Evolutionary conservation across 2,329 filamentous ascomycete genomes (phyloP), one percentile per base, ranked within the genome.

Genomic region (Xylariaceae sp.): DNA sequence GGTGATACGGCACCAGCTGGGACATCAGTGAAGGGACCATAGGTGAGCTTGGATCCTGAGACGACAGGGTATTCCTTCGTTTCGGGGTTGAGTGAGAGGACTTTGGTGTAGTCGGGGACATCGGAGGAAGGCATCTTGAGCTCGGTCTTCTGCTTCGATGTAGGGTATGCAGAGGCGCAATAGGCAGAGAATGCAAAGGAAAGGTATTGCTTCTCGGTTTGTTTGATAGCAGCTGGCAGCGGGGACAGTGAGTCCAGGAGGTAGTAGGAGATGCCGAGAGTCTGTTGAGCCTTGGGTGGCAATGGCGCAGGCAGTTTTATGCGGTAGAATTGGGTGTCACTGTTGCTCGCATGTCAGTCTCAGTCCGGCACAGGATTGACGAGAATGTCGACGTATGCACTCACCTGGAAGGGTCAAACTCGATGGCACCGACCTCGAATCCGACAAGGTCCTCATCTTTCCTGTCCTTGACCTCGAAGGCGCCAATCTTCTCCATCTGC

Each of bases 71-170:
- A 81, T 58, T 80, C 75, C 28, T 70, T 65, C 61, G 88, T 83
- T 48, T 81, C 77, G 56, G 82, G 84, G 41, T 80, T 81, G 46
- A 80, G 81, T 17, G 81, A 78, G 16, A 95, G 80, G 58, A 82
- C 86, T 28, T 28, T 28, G 48, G 90, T 96, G 72, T 90, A 96
- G 67, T 97, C 90, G 51, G 91, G 88, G 28, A 96, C 80, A 62
- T 89, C 86, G 58, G 81, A 75, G 49, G 83, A 87, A 44, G 89
- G 82, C 62, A 96, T 86, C 77, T 97, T 97, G 73, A 99, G 74
- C 73, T 97, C 96, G 38, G 94, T 97, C 83, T 97, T 97, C 71
- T 99, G 94, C 76, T 96, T 96, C 64, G 82, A 71, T 13, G 91
- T 97, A 16, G 80, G 75, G 75, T 99, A 99, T 55, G 88, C 86